These are phyloP conservation scores for Lodderomyces margitis DNA, from an alignment of 1,139 yeast species.

Conservation along the genomic window DNA sequence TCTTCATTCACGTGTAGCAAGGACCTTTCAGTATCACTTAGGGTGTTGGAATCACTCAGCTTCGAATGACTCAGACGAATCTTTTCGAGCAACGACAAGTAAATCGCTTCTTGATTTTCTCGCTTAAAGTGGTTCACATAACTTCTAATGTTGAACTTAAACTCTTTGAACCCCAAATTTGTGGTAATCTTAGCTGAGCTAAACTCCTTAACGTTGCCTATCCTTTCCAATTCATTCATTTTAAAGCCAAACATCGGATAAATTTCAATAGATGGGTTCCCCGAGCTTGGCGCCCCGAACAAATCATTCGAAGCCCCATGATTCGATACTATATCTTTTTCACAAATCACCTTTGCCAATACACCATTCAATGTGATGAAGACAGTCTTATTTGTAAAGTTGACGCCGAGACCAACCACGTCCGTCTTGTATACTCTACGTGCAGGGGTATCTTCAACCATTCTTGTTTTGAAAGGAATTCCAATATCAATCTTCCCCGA, in stretches of 20 bases:
- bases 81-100: conserved; percentile 14
- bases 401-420: conserved; percentile 80
- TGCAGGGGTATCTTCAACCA: conserved; percentile 13
- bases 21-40: conserved; percentile 19
- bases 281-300: conserved; percentile 19
- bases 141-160: conserved; percentile 67
- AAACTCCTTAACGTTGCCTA: conserved; percentile 6
- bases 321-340: conserved; percentile 29
- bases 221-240: conserved; percentile 24
- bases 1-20: conserved; percentile 28
- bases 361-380: conserved; percentile 86
- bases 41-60: background rate
- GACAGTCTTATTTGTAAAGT: conserved; percentile 59
- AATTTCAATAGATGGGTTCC: conserved; percentile 23
- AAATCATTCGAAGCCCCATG: conserved; percentile 28
- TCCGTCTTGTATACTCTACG: conserved; percentile 43
- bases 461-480: conserved; percentile 32
- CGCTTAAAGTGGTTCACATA: conserved; percentile 51
- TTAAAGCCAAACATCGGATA: conserved; percentile 45
- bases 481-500: conserved; percentile 38
- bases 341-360: conserved; percentile 30
- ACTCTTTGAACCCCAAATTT: conserved; percentile 71
- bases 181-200: conserved; percentile 40
- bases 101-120: conserved; percentile 20
- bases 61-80: conserved; percentile 5